These are phyloP conservation scores for Bolboschoenoplectus hybrid DNA, from an alignment of 202 grass and related monocot species.

Conservation along the genomic window DNA sequence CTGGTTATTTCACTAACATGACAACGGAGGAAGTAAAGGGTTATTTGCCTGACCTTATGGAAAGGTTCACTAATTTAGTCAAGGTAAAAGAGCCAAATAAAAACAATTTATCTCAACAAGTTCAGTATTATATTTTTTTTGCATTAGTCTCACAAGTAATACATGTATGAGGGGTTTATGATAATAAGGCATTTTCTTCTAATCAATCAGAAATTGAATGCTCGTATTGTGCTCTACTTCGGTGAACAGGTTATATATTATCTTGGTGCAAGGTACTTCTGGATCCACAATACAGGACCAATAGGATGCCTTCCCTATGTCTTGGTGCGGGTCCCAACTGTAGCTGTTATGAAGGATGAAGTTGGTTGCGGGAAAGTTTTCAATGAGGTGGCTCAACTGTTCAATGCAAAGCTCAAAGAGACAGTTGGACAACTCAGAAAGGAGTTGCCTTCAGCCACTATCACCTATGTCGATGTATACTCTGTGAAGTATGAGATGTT, in stretches of 20 bases:
- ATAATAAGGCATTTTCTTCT: not conserved
- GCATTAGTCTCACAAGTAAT: not conserved
- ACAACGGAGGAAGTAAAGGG: conserved; percentile 55
- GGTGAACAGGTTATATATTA: conserved; percentile 45
- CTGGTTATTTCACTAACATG: conserved; percentile 61
- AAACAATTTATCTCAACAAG: not conserved
- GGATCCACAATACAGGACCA: conserved; percentile 90
- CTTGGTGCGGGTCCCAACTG: conserved; percentile 43
- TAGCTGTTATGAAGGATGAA: conserved; percentile 40
- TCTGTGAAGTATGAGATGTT: conserved; percentile 75
- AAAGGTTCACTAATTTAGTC: conserved; percentile 58
- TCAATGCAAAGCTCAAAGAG: conserved; percentile 68
- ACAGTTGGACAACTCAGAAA: conserved; percentile 61
- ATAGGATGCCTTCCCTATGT: conserved; percentile 82
- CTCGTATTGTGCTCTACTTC: not conserved
- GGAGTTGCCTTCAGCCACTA: conserved; percentile 47
- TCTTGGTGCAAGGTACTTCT: conserved; percentile 69
- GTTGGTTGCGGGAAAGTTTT: conserved; percentile 59
- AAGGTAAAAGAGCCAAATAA: conserved; percentile 44
- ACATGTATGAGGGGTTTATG: not conserved
- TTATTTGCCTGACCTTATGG: conserved; percentile 72
- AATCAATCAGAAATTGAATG: not conserved
- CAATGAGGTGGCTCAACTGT: conserved; percentile 71
- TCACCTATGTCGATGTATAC: conserved; percentile 89
- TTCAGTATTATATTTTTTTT: not conserved